Evolutionary conservation across 2,329 filamentous ascomycete species (phyloP).

Genomic region (Pseudopithomyces maydicus): DNA sequence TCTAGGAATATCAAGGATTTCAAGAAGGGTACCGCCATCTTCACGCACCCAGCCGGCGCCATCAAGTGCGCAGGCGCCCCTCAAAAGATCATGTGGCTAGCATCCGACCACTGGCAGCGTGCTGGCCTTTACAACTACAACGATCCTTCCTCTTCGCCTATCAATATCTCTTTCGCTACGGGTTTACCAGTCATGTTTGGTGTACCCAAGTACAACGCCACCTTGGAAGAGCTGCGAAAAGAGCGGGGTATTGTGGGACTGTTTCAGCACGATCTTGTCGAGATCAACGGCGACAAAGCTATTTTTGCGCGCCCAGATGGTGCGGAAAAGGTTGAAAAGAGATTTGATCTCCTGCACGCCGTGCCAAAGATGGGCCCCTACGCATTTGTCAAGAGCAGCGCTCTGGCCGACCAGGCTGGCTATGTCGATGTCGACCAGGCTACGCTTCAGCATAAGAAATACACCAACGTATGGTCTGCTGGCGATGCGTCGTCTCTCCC

Average conservation of each 20-base stretch:
- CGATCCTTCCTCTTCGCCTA: constrained; percentile 30
- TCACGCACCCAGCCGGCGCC: constrained; percentile 46
- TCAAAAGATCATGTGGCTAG: constrained; percentile 51
- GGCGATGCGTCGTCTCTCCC: constrained; percentile 46
- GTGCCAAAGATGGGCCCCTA: constrained; percentile 47
- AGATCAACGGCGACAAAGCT: constrained; percentile 45
- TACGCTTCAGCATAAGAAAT: constrained; percentile 46
- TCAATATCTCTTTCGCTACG: constrained; percentile 46
- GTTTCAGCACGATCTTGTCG: constrained; percentile 45
- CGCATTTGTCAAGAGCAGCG: constrained; percentile 42
- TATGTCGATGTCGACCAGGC: constrained; percentile 44
- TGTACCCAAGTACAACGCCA: constrained; percentile 46
- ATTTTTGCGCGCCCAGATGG: constrained; percentile 35
- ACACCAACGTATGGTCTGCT: constrained; percentile 45
- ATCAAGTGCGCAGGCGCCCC: constrained; percentile 49
- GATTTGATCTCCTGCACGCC: constrained; percentile 46
- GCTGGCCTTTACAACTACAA: constrained; percentile 40
- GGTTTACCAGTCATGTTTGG: constrained; percentile 48
- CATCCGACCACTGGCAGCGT: constrained; percentile 44
- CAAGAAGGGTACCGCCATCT: constrained; percentile 42
- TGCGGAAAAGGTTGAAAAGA: constrained; percentile 31
- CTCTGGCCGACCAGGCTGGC: constrained; percentile 41
- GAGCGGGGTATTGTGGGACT: constrained; percentile 45
- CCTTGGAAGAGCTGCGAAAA: constrained; percentile 41
- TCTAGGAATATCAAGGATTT: constrained; percentile 36